phyloP scores from a whole-genome alignment of 495 filamentous ascomycete species.

The Xanthoparmelia taractica region DNA sequence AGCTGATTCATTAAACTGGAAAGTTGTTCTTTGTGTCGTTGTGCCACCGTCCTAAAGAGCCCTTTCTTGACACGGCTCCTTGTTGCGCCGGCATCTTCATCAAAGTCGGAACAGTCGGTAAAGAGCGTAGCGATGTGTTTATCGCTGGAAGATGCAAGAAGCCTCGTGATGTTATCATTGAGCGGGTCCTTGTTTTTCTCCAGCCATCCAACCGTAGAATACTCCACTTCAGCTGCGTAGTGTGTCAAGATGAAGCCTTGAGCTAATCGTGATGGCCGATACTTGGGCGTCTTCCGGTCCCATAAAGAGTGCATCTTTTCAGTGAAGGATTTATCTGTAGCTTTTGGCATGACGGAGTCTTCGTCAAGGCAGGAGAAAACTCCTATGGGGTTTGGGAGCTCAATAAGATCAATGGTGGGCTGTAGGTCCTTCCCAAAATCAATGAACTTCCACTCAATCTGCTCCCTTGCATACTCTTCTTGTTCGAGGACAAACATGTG shows the following conservation, averaged over 20 bases:
- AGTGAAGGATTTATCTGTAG: constrained; percentile 91
- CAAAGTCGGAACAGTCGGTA: constrained; percentile 70
- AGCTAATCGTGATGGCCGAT: constrained; percentile 73
- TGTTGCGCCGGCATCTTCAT: constrained; percentile 59
- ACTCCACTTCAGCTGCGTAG: constrained; percentile 97
- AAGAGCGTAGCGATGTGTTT: constrained; percentile 81
- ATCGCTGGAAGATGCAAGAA: constrained; percentile 75
- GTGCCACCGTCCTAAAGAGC: constrained; percentile 92
- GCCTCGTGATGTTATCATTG: constrained; percentile 88
- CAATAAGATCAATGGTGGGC: constrained; percentile 96
- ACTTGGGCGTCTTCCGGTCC: constrained; percentile 93
- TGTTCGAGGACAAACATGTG: constrained; percentile 99
- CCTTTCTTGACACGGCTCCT: constrained; percentile 93
- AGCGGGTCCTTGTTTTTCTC: constrained; percentile 99
- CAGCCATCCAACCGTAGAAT: constrained; percentile 89
- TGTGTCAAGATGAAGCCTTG: constrained; percentile 98
- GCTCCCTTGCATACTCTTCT: constrained; percentile 94
- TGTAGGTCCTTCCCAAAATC: constrained; percentile 97
- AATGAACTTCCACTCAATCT: constrained; percentile 99
- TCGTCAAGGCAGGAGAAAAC: constrained; percentile 98
- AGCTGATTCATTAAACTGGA: constrained; percentile 93
- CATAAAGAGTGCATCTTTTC: constrained; percentile 95
- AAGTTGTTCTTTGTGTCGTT: constrained; percentile 95
- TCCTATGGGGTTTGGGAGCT: constrained; percentile 91
- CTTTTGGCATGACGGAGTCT: constrained; percentile 98